Evolutionary conservation across 208 protist species (phyloP).

Genomic region (Leishmania gerbilli): DNA sequence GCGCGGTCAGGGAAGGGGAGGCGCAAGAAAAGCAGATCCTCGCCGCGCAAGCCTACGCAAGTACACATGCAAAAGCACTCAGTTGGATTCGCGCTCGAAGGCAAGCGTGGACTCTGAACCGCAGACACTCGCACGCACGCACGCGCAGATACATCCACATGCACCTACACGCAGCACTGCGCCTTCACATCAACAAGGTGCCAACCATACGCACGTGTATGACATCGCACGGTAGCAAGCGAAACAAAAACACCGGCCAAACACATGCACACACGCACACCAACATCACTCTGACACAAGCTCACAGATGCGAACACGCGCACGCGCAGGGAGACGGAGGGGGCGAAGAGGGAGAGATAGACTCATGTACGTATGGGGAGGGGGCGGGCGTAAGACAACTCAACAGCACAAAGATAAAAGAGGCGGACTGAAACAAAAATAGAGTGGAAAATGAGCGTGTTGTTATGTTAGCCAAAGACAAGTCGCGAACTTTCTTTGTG

Average conservation of each 20-base stretch:
- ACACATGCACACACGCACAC: not conserved
- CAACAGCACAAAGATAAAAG: not conserved
- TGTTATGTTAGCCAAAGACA: not conserved
- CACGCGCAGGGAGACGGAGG: not conserved
- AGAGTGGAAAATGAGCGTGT: not conserved
- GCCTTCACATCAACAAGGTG: not conserved
- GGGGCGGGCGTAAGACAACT: not conserved
- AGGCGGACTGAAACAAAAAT: not conserved
- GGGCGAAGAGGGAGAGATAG: not conserved
- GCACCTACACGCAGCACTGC: not conserved
- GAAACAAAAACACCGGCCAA: not conserved
- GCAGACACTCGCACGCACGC: not conserved
- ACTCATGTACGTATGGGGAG: not conserved
- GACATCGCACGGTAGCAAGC: not conserved
- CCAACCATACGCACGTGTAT: not conserved
- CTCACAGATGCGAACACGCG: not conserved
- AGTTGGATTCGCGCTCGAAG: not conserved
- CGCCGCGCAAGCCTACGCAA: not conserved
- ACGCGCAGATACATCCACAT: conserved; percentile 17
- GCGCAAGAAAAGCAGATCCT: not conserved
- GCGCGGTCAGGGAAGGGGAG: not conserved
- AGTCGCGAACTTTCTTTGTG: not conserved
- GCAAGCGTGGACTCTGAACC: not conserved
- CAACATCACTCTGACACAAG: not conserved
- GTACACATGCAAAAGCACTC: not conserved